phyloP scores from a whole-genome alignment of 2,329 filamentous ascomycete genomes.

The Chrysoporthe puriensis region DNA sequence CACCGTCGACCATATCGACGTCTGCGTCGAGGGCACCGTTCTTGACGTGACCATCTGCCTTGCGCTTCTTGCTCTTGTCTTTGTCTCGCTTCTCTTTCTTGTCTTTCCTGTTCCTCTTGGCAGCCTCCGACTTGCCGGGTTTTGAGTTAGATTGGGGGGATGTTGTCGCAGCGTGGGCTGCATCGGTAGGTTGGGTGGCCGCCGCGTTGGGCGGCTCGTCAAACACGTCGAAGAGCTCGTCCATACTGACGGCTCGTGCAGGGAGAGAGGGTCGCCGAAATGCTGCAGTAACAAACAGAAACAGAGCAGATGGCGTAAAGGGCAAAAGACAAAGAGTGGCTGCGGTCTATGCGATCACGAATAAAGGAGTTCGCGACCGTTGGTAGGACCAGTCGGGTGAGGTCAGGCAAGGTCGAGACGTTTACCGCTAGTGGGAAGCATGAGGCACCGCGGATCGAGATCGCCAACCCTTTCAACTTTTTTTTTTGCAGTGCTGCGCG shows the following conservation, averaged over 20 bases:
- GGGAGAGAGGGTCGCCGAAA: too few species aligned
- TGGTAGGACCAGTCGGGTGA: not conserved
- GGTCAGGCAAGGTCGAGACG: not conserved
- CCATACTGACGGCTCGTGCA: conserved; percentile 52
- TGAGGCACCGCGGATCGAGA: conserved; percentile 15
- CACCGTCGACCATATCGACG: conserved; percentile 49
- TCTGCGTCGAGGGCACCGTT: conserved; percentile 46
- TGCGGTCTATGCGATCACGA: not conserved
- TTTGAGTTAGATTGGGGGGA: conserved; percentile 29
- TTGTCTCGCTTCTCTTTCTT: conserved; percentile 58
- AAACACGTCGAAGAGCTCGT: conserved; percentile 83
- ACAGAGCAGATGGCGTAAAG: not conserved
- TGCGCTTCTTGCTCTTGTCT: conserved; percentile 81
- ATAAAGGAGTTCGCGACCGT: conserved; percentile 4
- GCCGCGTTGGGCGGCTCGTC: conserved; percentile 63
- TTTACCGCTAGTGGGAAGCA: conserved; percentile 1
- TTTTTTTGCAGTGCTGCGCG: conserved; percentile 5
- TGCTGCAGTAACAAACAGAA: not conserved
- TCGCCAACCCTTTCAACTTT: not conserved
- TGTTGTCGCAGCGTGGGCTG: conserved; percentile 29
- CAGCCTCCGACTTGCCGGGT: conserved; percentile 39
- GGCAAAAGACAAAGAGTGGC: not conserved
- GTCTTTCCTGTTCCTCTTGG: conserved; percentile 40
- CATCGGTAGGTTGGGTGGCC: conserved; percentile 40
- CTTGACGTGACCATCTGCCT: conserved; percentile 80